Evolutionary conservation across 1,284 basidiomycete genomes (phyloP), one percentile per base, ranked within the genome.

Genomic region (Calocybe gambosa): DNA sequence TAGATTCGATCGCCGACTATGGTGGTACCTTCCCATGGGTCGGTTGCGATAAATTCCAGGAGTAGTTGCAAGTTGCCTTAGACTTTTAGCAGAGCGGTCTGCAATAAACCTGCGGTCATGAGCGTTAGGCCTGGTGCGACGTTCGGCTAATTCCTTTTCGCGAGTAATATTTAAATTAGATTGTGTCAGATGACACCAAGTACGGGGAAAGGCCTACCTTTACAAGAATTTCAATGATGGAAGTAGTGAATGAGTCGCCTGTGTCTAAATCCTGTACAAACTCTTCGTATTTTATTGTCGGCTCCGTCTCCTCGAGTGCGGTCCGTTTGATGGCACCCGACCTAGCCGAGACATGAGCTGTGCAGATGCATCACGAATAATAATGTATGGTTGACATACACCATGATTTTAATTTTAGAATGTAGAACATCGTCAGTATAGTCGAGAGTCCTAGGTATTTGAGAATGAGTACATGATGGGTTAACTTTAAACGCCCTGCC

Each of bases 221-320:
- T 57, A 88, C 84, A 37, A 88, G 69, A 29, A 84, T 73, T 50
- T 87, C 85, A 45, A 86, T 63, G 35, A 87, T 57, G 1, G 80
- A 77, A 2, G 82, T 74, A 0, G 85, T 85, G 62, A 88, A 87
- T 1, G 82, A 77, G 59, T 88, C 85, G 16, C 83, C 84, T 21
- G 73, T 73, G 57, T 86, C 82, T 35, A 89, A 67, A 25, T 84
- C 79, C 53, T 82, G 75, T 21, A 85, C 78, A 53, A 89, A 88
- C 13, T 71, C 62, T 57, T 86, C 80, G 57, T 85, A 88, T 34
- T 69, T 78, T 49, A 85, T 83, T 16, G 66, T 61, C 1, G 77
- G 72, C 48, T 81, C 78, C 16, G 62, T 63, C 49, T 78, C 77
- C 56, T 85, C 82, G 26, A 82, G 67, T 47, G 68, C 73, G 35